phyloP scores from a whole-genome alignment of 2,329 filamentous ascomycete genomes.

The Chaetomiaceae sp. region DNA sequence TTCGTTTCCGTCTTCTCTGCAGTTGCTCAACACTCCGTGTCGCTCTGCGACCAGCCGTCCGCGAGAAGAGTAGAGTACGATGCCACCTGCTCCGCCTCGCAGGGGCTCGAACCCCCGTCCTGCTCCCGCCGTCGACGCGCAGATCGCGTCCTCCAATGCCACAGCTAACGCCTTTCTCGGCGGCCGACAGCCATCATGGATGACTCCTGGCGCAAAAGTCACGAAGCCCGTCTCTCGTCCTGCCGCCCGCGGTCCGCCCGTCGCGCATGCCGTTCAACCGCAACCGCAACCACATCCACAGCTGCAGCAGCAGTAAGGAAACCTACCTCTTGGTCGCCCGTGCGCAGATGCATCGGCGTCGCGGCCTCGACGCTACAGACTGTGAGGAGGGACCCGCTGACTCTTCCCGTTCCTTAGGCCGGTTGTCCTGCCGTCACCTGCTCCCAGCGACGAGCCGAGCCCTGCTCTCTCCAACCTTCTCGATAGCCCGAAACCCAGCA shows the following conservation, averaged over 20 bases:
- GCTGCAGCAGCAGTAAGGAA: constrained; percentile 13
- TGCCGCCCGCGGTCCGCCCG: constrained; percentile 8
- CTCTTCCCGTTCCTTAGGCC: neutral
- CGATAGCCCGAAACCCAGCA: constrained; percentile 33
- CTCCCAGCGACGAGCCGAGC: constrained; percentile 58
- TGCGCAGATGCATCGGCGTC: neutral
- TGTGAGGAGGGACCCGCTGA: constrained; percentile 1
- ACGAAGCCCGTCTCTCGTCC: constrained; percentile 13
- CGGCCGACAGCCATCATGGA: constrained; percentile 30
- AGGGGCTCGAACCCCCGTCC: constrained; percentile 8
- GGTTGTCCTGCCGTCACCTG: constrained; percentile 55
- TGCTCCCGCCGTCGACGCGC: constrained; percentile 1
- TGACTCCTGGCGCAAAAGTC: constrained; percentile 18
- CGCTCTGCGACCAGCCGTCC: constrained; percentile 13
- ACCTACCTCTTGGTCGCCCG: neutral
- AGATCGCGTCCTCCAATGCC: constrained; percentile 30
- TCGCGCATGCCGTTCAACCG: constrained; percentile 5
- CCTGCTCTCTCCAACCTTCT: constrained; percentile 36
- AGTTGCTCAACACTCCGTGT: constrained; percentile 13
- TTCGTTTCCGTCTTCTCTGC: neutral
- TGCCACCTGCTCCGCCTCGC: constrained; percentile 11
- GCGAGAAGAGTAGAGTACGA: constrained; percentile 16
- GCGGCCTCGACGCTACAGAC: neutral
- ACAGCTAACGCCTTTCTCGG: constrained; percentile 31
- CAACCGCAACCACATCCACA: constrained; percentile 6